These are phyloP conservation scores for Lipomyces yamadae DNA, from an alignment of 805 yeast genomes.

Conservation along the genomic window DNA sequence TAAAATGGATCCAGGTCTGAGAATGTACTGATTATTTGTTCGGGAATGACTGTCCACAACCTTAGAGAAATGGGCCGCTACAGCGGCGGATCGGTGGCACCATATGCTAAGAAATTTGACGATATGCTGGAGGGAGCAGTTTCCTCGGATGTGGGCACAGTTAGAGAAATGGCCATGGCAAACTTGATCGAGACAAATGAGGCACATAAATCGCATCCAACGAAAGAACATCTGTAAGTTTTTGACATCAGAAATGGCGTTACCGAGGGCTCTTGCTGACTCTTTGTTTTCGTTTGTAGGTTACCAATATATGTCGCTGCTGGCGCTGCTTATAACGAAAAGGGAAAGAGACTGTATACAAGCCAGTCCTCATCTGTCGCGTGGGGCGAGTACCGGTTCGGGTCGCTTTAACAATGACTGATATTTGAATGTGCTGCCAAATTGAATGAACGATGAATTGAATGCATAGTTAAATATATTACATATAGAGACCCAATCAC, in stretches of 20 bases:
- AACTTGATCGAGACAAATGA: constrained; percentile 45
- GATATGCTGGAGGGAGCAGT: constrained; percentile 52
- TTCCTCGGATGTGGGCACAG: constrained; percentile 40
- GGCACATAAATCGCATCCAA: constrained; percentile 66
- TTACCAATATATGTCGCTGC: constrained; percentile 68
- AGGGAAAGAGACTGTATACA: constrained; percentile 55
- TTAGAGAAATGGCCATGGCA: constrained; percentile 49
- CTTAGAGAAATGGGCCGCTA: constrained; percentile 56
- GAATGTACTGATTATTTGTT: constrained; percentile 60
- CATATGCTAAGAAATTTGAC: constrained; percentile 62
- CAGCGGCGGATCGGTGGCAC: constrained; percentile 43
- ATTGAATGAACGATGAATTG: neutral
- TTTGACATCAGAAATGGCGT: neutral
- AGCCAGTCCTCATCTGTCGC: constrained; percentile 57
- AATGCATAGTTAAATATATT: neutral
- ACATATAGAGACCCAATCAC: constrained; percentile 1
- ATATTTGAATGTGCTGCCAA: neutral
- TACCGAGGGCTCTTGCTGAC: too few species aligned
- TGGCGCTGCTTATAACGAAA: constrained; percentile 53
- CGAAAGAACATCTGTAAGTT: constrained; percentile 65
- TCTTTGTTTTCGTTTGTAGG: neutral
- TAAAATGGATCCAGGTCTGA: constrained; percentile 50
- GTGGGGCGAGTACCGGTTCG: constrained; percentile 64
- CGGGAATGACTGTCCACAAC: constrained; percentile 85
- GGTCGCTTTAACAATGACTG: constrained; percentile 7